Base-by-base conservation (phyloP, 2,329 filamentous ascomycete species). In the Bisporella sp. region DNA sequence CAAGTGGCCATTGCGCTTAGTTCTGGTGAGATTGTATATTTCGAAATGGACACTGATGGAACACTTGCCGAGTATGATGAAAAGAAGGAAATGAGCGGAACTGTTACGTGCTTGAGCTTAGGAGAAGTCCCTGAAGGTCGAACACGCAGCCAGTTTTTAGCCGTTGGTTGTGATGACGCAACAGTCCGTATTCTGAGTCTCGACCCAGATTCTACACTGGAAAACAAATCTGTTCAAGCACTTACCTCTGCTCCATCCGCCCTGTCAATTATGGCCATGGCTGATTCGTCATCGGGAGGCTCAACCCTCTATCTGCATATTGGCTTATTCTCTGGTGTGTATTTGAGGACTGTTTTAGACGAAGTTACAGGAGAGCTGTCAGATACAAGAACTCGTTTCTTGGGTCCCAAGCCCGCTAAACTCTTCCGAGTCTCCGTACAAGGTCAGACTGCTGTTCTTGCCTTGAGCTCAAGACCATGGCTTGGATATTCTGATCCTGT, bases 11-110 rank as follows among this genome's bases (percentile, higher is more conserved):
- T 97, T 46, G 93, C 93, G 1, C 75, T 99, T 30, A 97, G 91
- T 65, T 96, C 91, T 6, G 92, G 92, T 37, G 93, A 99, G 67
- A 92, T 99, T 56, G 88, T 96, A 41, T 99, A 97, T 65, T 99
- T 99, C 60, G 95, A 99, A 66, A 92, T 96, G 82, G 93, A 96
- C 62, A 79, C 82, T 0, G 92, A 97, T 68, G 91, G 91, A 31
- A 87, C 87, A 4, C 75, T 97, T 32, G 89, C 89, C 33, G 92
- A 97, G 70, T 96, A 96, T 58, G 87, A 97, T 57, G 91, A 97
- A 63, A 90, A 92, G 67, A 89, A 90, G 61, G 87, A 95, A 62
- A 93, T 99, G 87, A 90, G 87, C 48, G 92, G 90, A 43, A 96
- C 91, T 0, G 91, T 99, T 45, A 97, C 91, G 13, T 95, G 88